phyloP scores from a whole-genome alignment of 148 eudicot genomes.

The Dysphania ambrosioides region DNA sequence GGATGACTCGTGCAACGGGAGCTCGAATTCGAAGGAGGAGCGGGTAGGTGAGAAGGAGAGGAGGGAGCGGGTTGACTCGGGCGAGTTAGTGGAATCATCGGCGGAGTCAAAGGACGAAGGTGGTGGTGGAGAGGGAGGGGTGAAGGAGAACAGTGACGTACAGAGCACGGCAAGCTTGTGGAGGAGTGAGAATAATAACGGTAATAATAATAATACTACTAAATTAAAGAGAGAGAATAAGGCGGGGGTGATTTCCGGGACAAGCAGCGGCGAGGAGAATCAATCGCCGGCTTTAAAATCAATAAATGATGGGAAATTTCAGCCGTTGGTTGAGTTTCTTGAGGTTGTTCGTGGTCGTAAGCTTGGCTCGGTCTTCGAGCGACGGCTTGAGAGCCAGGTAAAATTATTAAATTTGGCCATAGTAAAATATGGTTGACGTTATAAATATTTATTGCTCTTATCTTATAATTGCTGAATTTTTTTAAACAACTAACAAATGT shows the following conservation, averaged over 20 bases:
- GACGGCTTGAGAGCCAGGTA: slow-evolving; percentile 52
- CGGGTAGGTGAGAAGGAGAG: slow-evolving; percentile 27
- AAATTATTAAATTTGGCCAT: not conserved
- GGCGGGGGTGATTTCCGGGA: slow-evolving; percentile 24
- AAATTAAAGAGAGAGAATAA: slow-evolving; percentile 23
- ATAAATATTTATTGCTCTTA: too few relatives aligned
- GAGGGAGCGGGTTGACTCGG: slow-evolving; percentile 32
- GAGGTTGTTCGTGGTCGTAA: slow-evolving; percentile 40
- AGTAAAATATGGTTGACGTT: too few relatives aligned
- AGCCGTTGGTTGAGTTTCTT: slow-evolving; percentile 47
- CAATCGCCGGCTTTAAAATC: slow-evolving; percentile 28
- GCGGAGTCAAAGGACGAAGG: slow-evolving; percentile 42
- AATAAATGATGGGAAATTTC: slow-evolving; percentile 16
- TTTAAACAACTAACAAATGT: too few relatives aligned
- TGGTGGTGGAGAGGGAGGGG: slow-evolving; percentile 7
- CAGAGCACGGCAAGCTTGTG: slow-evolving; percentile 56
- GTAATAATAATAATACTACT: not conserved
- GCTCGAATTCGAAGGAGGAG: slow-evolving; percentile 41
- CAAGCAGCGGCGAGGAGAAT: slow-evolving; percentile 30
- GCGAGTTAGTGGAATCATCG: slow-evolving; percentile 40
- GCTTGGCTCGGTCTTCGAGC: slow-evolving; percentile 42
- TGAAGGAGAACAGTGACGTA: slow-evolving; percentile 45
- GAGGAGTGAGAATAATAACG: slow-evolving; percentile 31
- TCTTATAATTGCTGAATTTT: too few relatives aligned
- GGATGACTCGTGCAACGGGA: slow-evolving; percentile 47